Base-by-base conservation (phyloP, 2,329 filamentous ascomycete genomes). In the Arthrobotrys conoides region DNA sequence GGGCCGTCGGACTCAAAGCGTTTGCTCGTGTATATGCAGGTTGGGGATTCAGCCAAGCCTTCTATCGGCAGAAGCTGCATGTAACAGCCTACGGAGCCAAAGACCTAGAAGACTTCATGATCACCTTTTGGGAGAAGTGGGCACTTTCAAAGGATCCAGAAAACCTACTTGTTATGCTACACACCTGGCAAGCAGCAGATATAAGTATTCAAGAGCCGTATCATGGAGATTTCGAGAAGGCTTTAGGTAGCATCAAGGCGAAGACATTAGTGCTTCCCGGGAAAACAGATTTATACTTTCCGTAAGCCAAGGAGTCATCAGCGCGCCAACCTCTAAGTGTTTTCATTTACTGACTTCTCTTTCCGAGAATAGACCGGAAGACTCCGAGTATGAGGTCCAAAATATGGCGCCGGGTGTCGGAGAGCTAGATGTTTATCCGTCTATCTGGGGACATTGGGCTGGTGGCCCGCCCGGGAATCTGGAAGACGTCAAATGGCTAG, bases 231-330 rank as follows among this genome's bases (percentile, higher is more conserved):
- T 91, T 93, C 80, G 87, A 88, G 75, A 87, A 87, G 67, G 90
- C 91, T 0, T 87, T 95, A 88, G 86, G 87, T 57, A 87, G 86
- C 1, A 93, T 95, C 83, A 92, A 91, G 83, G 90, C 92, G 0
- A 92, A 90, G 81, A 90, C 89, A 0, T 84, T 95, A 49, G 90
- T 95, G 2, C 83, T 94, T 14, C 92, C 93, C 0, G 85, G 87
- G 22, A 89, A 92, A 83, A 94, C 91, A 0, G 93, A 95, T 82
- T 86, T 95, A 3, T 95, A 95, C 83, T 95, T 96, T 80, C 91
- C 92, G 73, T 77, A 68, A 67, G 73, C 53, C 18, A 6, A 33
- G 24, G 16, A 9, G 2, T 36, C 6, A 20, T 5, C 30, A 33
- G n/a, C 16, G 0, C 5, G 4, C 1, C 1, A 20, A 9, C 8